phyloP scores from a whole-genome alignment of 371 early-diverging fungal genomes.

The Apophysomyces elegans region DNA sequence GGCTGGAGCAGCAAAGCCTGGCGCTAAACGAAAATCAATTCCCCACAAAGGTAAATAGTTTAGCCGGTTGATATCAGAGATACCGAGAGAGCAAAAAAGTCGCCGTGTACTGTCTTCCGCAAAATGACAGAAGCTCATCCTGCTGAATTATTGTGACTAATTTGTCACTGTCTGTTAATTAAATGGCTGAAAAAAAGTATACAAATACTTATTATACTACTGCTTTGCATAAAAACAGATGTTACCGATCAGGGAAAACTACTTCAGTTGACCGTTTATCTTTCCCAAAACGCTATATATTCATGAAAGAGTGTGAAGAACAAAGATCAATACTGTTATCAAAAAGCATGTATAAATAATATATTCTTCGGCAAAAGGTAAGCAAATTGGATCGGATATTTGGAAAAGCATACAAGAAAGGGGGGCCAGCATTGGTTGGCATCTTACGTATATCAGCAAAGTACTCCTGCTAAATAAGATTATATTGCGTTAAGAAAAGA shows the following conservation, averaged over 20 bases:
- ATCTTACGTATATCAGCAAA: too few relatives aligned
- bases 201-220: too few relatives aligned
- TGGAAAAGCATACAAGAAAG: neutral
- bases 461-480: too few relatives aligned
- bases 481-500: too few relatives aligned
- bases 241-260: too few relatives aligned
- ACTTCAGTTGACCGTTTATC: neutral
- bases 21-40: neutral
- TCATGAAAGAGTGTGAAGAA: neutral
- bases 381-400: neutral
- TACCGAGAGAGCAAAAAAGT: neutral
- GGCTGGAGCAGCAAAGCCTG: neutral
- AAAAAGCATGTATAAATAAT: neutral
- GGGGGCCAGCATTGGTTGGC: neutral
- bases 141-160: neutral
- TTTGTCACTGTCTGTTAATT: too few relatives aligned
- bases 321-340: neutral
- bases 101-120: neutral
- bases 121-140: neutral
- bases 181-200: too few relatives aligned
- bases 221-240: too few relatives aligned
- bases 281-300: neutral
- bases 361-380: neutral
- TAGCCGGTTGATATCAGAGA: neutral
- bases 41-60: slow-evolving; percentile 4